Evolutionary conservation across 2,329 filamentous ascomycete species (phyloP).

Genomic region (Amphichorda felina): DNA sequence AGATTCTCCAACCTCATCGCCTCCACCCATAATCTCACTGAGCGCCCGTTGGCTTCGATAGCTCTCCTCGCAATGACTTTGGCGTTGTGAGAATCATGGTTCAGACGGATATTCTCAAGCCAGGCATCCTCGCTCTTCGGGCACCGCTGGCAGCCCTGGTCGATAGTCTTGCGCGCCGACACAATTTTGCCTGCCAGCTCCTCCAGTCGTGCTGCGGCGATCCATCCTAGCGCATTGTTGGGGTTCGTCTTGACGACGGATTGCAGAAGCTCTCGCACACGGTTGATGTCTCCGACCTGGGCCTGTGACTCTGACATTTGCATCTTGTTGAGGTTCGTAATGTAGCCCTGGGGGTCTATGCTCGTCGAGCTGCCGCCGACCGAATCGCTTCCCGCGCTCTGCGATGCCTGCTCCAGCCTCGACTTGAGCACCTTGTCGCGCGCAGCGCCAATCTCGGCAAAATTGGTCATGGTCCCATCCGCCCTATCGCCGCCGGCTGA

Average conservation of each 20-base stretch:
- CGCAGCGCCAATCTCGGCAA: constrained; percentile 91
- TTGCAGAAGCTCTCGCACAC: constrained; percentile 83
- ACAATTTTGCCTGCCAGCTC: constrained; percentile 88
- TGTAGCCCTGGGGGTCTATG: constrained; percentile 90
- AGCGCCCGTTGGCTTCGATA: constrained; percentile 82
- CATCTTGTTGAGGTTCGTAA: constrained; percentile 79
- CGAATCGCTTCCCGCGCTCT: constrained; percentile 51
- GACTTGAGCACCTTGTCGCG: constrained; percentile 93
- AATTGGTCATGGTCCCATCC: constrained; percentile 94
- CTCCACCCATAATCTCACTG: constrained; percentile 85
- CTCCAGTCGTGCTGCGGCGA: constrained; percentile 84
- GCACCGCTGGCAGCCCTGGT: constrained; percentile 78
- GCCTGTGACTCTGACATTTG: constrained; percentile 69
- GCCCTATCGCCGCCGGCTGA: constrained; percentile 29
- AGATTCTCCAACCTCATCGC: constrained; percentile 88
- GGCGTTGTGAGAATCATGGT: constrained; percentile 74
- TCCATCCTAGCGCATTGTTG: constrained; percentile 89
- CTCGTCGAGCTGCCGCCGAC: constrained; percentile 72
- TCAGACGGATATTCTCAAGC: constrained; percentile 90
- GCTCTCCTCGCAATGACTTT: constrained; percentile 92
- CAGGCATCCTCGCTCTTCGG: constrained; percentile 92
- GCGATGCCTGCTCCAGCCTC: constrained; percentile 80
- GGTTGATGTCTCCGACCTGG: constrained; percentile 88
- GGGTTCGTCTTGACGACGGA: constrained; percentile 97
- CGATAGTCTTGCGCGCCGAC: constrained; percentile 77